Evolutionary conservation across 2,329 filamentous ascomycete genomes (phyloP).

Genomic region (Penicillium sp.): DNA sequence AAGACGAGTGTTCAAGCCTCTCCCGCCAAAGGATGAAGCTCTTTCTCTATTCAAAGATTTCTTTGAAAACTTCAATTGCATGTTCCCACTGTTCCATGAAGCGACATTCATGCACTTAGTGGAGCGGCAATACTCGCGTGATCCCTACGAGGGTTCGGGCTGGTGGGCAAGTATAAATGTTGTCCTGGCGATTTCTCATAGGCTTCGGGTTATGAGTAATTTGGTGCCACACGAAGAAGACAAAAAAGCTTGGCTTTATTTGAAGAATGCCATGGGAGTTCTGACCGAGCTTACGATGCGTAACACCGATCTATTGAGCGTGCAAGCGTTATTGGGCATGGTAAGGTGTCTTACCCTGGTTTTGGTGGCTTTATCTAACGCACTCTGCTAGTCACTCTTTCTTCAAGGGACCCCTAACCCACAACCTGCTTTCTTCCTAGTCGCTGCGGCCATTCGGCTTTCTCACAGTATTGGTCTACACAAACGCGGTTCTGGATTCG

Average conservation of each 20-base stretch:
- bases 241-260: conserved; percentile 84
- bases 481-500: conserved; percentile 85
- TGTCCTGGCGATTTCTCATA: conserved; percentile 82
- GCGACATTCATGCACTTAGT: conserved; percentile 97
- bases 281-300: conserved; percentile 89
- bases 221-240: conserved; percentile 84
- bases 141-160: conserved; percentile 87
- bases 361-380: conserved; percentile 5
- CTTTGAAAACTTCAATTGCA: conserved; percentile 98
- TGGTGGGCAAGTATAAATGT: conserved; percentile 99
- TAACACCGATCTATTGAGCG: conserved; percentile 87
- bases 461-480: conserved; percentile 92
- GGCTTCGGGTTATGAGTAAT: conserved; percentile 90
- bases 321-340: conserved; percentile 89
- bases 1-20: conserved; percentile 68
- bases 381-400: conserved; percentile 58
- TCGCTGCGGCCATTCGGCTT: conserved; percentile 80
- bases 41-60: conserved; percentile 82
- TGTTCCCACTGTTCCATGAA: conserved; percentile 95
- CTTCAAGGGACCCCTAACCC: conserved; percentile 94
- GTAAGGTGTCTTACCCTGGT: conserved; percentile 30
- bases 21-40: conserved; percentile 80
- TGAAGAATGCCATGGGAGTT: conserved; percentile 94
- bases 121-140: conserved; percentile 81
- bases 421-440: conserved; percentile 82